These are phyloP conservation scores for Hawksworthiomyces lignivorus DNA, from an alignment of 2,329 filamentous ascomycete genomes.

Conservation along the genomic window DNA sequence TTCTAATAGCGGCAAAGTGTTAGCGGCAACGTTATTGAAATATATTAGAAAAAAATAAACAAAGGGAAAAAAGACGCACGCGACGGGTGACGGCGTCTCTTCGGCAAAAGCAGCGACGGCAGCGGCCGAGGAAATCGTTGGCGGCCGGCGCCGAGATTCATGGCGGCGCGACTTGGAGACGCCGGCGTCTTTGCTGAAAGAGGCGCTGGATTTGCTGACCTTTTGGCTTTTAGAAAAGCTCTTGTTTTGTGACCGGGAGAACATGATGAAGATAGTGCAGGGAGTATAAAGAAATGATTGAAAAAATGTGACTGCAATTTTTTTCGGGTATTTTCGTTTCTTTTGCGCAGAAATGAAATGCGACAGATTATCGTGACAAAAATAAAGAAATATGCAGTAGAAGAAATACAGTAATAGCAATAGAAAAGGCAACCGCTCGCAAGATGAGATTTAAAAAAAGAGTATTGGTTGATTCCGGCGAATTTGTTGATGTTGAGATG, in stretches of 20 bases:
- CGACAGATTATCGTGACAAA: background rate
- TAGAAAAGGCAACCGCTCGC: too few relatives aligned
- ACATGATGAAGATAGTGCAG: constrained; percentile 29
- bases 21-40: background rate
- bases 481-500: too few relatives aligned
- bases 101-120: constrained; percentile 19
- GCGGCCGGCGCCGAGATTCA: constrained; percentile 42
- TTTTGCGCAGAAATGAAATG: too few relatives aligned
- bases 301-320: background rate
- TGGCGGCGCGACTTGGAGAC: constrained; percentile 45
- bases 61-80: constrained; percentile 11
- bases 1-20: constrained; percentile 29
- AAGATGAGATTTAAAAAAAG: too few relatives aligned
- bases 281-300: background rate
- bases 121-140: constrained; percentile 38
- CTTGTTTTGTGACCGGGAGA: constrained; percentile 38
- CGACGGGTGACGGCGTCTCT: constrained; percentile 29
- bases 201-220: constrained; percentile 41
- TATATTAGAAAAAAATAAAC: background rate
- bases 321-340: too few relatives aligned
- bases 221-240: constrained; percentile 49
- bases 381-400: background rate
- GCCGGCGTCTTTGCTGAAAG: constrained; percentile 47
- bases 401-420: background rate
- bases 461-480: background rate